Percentiles rank a stretch among this genome's conserved stretches.
Conservation (phyloP, 2,329 filamentous ascomycete species). For the Aureobasidium sp. region DNA sequence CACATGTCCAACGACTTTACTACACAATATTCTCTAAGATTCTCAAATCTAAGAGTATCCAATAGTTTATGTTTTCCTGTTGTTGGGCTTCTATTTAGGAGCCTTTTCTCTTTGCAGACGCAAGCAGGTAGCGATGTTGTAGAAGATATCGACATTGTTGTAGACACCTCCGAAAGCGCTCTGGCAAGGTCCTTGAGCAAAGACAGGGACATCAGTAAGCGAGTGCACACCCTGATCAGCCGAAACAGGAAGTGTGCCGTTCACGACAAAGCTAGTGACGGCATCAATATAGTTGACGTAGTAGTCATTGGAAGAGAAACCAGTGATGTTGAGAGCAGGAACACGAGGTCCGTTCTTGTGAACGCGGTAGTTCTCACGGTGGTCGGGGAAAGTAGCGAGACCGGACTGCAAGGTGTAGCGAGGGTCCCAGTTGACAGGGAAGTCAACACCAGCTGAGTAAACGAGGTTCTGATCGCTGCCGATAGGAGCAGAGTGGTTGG, state of each 20-base stretch:
- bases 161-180: slow-evolving; percentile 65
- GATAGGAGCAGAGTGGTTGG: slow-evolving; percentile 64
- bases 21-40: not conserved
- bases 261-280: slow-evolving; percentile 59
- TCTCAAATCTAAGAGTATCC: not conserved
- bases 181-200: slow-evolving; percentile 70
- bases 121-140: slow-evolving; percentile 61
- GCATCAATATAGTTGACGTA: slow-evolving; percentile 62
- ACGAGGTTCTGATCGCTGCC: slow-evolving; percentile 47
- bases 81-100: not conserved
- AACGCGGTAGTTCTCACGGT: slow-evolving; percentile 66
- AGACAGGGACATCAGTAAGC: slow-evolving; percentile 70
- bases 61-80: not conserved
- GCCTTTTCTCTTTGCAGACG: slow-evolving; percentile 35
- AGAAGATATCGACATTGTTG: slow-evolving; percentile 65
- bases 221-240: slow-evolving; percentile 66
- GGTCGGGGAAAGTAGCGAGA: slow-evolving; percentile 63
- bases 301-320: slow-evolving; percentile 42
- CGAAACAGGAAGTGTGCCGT: slow-evolving; percentile 61
- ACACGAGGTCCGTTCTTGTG: slow-evolving; percentile 56
- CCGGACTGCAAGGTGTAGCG: slow-evolving; percentile 73
- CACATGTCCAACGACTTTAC: not conserved
- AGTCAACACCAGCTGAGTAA: slow-evolving; percentile 66
- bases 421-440: slow-evolving; percentile 78
- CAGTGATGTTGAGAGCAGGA: slow-evolving; percentile 49